Evolutionary conservation across 2,329 filamentous ascomycete genomes (phyloP).

Genomic region (Xylariaceae sp.): DNA sequence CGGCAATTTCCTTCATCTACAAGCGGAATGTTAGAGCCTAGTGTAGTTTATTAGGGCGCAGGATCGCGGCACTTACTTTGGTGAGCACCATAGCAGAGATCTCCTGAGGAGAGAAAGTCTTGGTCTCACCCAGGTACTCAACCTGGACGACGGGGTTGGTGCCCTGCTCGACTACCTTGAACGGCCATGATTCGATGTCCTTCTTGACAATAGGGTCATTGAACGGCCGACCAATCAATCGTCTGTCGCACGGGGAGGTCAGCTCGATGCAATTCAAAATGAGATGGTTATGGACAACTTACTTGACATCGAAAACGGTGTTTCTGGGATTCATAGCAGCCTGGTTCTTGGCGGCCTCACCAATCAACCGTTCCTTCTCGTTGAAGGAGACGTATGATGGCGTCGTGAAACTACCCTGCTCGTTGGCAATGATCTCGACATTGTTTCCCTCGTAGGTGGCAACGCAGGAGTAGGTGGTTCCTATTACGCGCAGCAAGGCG

Average conservation of each 20-base stretch:
- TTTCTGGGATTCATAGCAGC: slow-evolving; percentile 98
- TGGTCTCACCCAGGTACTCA: slow-evolving; percentile 91
- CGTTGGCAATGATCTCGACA: slow-evolving; percentile 99
- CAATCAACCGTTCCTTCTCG: slow-evolving; percentile 97
- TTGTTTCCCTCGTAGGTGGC: slow-evolving; percentile 99
- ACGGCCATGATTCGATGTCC: slow-evolving; percentile 98
- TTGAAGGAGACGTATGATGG: slow-evolving; percentile 99
- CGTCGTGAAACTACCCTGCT: slow-evolving; percentile 98
- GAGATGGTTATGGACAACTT: slow-evolving; percentile 43
- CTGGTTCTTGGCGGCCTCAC: slow-evolving; percentile 99
- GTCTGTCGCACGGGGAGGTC: slow-evolving; percentile 56
- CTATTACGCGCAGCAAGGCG: slow-evolving; percentile 48
- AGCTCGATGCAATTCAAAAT: slow-evolving; percentile 4
- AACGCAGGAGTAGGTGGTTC: slow-evolving; percentile 99
- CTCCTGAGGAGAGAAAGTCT: slow-evolving; percentile 97
- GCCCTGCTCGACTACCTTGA: slow-evolving; percentile 92
- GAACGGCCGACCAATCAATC: slow-evolving; percentile 94
- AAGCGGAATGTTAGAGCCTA: slow-evolving; percentile 25
- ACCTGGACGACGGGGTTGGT: slow-evolving; percentile 93
- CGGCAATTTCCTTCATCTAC: slow-evolving; percentile 99
- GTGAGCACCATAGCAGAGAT: slow-evolving; percentile 98
- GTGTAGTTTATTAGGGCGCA: background rate
- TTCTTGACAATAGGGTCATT: slow-evolving; percentile 98
- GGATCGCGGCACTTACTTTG: slow-evolving; percentile 67
- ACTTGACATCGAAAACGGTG: slow-evolving; percentile 99